phyloP scores from a whole-genome alignment of 164 flowering plant genomes.

The Warburgia ugandensis region DNA sequence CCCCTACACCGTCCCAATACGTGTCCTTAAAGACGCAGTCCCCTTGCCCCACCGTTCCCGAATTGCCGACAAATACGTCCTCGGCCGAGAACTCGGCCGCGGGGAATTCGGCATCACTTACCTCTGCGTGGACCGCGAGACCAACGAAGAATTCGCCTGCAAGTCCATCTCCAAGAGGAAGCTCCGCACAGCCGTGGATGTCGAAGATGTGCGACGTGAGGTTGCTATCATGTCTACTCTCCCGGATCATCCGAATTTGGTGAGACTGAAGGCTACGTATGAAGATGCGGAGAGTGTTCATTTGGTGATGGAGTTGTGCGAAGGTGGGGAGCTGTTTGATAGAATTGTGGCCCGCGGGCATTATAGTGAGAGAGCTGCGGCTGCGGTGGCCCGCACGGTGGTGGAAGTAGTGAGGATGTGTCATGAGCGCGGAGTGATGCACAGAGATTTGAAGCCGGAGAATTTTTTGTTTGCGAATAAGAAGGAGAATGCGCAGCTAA shows the following conservation, averaged over 20 bases:
- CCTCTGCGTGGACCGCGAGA: conserved; percentile 78
- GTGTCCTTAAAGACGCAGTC: conserved; percentile 66
- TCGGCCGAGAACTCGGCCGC: conserved; percentile 88
- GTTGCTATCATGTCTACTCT: conserved; percentile 80
- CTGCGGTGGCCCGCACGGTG: conserved; percentile 61
- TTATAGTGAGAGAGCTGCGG: conserved; percentile 89
- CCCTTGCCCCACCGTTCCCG: conserved; percentile 47
- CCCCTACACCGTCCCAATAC: conserved; percentile 50
- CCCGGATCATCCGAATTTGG: conserved; percentile 77
- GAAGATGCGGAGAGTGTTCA: conserved; percentile 87
- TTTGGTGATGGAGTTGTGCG: conserved; percentile 97
- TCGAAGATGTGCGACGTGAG: conserved; percentile 88
- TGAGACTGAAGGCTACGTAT: conserved; percentile 66
- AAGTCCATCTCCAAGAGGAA: conserved; percentile 91
- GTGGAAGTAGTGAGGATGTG: conserved; percentile 95
- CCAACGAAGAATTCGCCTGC: conserved; percentile 63
- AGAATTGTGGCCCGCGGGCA: conserved; percentile 92
- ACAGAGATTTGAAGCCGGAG: conserved; percentile 93
- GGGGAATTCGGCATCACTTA: conserved; percentile 96
- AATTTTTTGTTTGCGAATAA: conserved; percentile 86
- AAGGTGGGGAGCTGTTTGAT: conserved; percentile 93
- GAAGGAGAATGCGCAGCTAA: conserved; percentile 69
- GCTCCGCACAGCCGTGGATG: conserved; percentile 75
- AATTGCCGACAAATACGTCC: conserved; percentile 73
- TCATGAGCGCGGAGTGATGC: conserved; percentile 86